Evolutionary conservation across 2,329 filamentous ascomycete species (phyloP), one percentile per base, ranked within the genome.

Genomic region (Penicillium sp.): DNA sequence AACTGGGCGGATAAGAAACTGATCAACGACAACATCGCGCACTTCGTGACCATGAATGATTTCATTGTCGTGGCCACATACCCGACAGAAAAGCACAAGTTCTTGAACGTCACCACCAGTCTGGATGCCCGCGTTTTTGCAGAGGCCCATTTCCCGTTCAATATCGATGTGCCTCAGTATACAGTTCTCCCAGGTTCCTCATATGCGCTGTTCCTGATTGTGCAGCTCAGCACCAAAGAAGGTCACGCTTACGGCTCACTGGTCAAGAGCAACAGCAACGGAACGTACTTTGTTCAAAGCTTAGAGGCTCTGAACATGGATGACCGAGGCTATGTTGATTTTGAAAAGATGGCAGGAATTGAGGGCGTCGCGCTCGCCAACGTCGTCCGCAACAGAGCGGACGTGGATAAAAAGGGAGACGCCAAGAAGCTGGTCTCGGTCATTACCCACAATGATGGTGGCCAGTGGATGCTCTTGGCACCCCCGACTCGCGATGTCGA

Each of bases 211-310:
- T 98, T 98, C 77, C 78, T 99, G 57, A 96, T 98, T 69, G 93
- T 98, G 47, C 92, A 90, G 0, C 91, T 91, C 42, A 88, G 90
- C 67, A 83, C 83, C 42, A 79, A 80, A 3, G 72, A 80, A 50
- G 88, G 86, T 19, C 85, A 84, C 50, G 85, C 89, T 58, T 92
- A 90, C 67, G 95, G 95, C 37, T 89, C 89, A 25, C 91, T 99
- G 66, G 86, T 99, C 76, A 99, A 98, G 84, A 97, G 92, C 71
- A 99, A 99, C 79, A 97, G 92, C 67, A 98, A 99, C 71, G 95
- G 95, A 53, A 99, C 95, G 0, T 95, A 90, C 1, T 99, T 97
- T 69, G 91, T 96, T 13, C 80, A 96, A 62, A 96, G 91, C 74
- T 81, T 95, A 25, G 80, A 85, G 49, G 86, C 85, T 21, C 92